Evolutionary conservation across 331 rosid genomes (phyloP).

Genomic region (Phaseolus coccineus): DNA sequence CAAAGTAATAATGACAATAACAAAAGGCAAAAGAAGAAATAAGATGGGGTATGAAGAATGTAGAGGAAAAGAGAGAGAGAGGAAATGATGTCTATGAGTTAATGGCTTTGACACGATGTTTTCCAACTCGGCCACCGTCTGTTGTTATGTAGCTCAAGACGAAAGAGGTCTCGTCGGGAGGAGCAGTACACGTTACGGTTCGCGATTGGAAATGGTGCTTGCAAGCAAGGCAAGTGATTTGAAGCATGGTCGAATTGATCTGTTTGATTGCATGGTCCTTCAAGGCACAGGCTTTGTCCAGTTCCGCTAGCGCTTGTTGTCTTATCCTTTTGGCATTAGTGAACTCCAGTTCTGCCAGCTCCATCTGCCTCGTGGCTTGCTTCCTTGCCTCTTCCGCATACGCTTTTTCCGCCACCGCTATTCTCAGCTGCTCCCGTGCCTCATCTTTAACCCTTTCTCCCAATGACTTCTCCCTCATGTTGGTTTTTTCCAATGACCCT

Average conservation of each 20-base stretch:
- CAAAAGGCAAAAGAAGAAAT: neutral
- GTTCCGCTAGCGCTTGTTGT: slow-evolving; percentile 77
- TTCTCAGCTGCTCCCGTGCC: slow-evolving; percentile 63
- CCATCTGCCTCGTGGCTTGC: slow-evolving; percentile 75
- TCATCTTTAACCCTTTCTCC: slow-evolving; percentile 56
- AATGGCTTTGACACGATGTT: slow-evolving; percentile 44
- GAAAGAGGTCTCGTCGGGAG: slow-evolving; percentile 49
- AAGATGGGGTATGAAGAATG: neutral
- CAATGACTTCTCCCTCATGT: neutral
- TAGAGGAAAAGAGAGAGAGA: neutral
- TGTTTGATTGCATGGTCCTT: slow-evolving; percentile 79
- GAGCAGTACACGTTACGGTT: slow-evolving; percentile 6
- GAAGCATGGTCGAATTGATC: slow-evolving; percentile 77
- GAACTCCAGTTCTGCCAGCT: slow-evolving; percentile 81
- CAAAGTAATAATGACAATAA: neutral
- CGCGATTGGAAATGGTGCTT: slow-evolving; percentile 63
- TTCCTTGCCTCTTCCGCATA: slow-evolving; percentile 86
- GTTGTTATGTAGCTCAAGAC: slow-evolving; percentile 60
- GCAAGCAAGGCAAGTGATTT: slow-evolving; percentile 90
- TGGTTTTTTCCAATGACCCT: slow-evolving; percentile 63
- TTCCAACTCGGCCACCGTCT: slow-evolving; percentile 63
- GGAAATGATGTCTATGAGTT: neutral
- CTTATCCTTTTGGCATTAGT: slow-evolving; percentile 83
- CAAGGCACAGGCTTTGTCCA: slow-evolving; percentile 75
- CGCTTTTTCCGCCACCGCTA: slow-evolving; percentile 78